Conservation (phyloP, 2,329 filamentous ascomycete genomes). For the Fonsecaea monophora region DNA sequence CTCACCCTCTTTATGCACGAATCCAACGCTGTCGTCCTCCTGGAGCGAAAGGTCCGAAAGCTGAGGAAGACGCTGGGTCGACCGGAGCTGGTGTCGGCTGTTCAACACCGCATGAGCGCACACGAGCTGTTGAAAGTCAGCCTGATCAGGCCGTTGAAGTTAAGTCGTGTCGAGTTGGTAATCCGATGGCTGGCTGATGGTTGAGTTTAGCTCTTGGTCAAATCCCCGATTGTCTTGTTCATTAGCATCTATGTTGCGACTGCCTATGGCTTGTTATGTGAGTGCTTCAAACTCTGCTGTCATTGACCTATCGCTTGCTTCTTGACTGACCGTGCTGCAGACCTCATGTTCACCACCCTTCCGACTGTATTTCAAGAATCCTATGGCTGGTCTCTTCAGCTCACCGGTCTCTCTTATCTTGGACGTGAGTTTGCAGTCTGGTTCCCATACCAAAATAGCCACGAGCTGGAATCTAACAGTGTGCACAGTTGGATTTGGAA, state of each 20-base stretch:
- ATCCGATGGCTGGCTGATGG: slow-evolving; percentile 49
- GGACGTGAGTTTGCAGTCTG: neutral
- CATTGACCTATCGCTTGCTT: neutral
- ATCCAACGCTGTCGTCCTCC: slow-evolving; percentile 55
- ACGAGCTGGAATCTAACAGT: neutral
- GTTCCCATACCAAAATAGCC: neutral
- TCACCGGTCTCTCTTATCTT: slow-evolving; percentile 41
- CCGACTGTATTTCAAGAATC: slow-evolving; percentile 40
- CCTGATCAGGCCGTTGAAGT: neutral
- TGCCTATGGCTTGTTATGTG: slow-evolving; percentile 45
- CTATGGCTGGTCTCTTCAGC: slow-evolving; percentile 39
- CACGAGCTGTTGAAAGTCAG: slow-evolving; percentile 40
- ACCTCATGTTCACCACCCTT: slow-evolving; percentile 50
- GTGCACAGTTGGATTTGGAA: neutral
- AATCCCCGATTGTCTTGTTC: slow-evolving; percentile 61
- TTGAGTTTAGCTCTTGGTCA: slow-evolving; percentile 63
- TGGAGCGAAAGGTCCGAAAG: slow-evolving; percentile 53
- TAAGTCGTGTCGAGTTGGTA: neutral
- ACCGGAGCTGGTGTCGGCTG: slow-evolving; percentile 47
- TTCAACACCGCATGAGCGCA: slow-evolving; percentile 50
- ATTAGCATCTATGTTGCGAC: slow-evolving; percentile 55
- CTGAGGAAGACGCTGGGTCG: slow-evolving; percentile 58
- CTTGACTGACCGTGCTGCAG: neutral
- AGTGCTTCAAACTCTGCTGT: neutral
- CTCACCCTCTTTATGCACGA: slow-evolving; percentile 49